These are phyloP conservation scores for Aspergillus bombycis DNA, from an alignment of 2,329 filamentous ascomycete genomes.

Conservation along the genomic window DNA sequence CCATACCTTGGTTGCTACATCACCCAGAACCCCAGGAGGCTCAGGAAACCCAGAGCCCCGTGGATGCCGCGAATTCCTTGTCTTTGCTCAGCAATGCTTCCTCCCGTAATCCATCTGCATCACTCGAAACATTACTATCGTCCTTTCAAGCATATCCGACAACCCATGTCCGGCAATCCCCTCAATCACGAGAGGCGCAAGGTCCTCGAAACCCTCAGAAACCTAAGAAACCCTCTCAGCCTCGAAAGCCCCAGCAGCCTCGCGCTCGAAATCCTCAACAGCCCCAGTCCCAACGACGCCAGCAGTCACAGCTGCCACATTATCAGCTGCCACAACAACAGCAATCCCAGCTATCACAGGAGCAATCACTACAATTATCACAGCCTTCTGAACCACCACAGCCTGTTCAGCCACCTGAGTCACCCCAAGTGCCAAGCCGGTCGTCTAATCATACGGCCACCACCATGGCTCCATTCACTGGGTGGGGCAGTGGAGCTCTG, in stretches of 20 bases:
- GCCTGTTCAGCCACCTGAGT: not conserved
- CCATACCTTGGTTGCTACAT: not conserved
- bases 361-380: not conserved
- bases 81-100: not conserved
- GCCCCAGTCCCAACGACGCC: not conserved
- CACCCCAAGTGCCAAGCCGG: not conserved
- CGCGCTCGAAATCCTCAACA: not conserved
- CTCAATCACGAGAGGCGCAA: not conserved
- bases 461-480: not conserved
- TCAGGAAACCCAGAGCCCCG: not conserved
- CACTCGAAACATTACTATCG: not conserved
- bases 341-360: no score
- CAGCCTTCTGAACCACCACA: not conserved
- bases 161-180: not conserved
- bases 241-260: no score
- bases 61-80: not conserved
- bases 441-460: not conserved
- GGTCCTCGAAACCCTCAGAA: not conserved
- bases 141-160: not conserved
- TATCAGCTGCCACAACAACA: no score
- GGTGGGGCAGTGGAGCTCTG: not conserved
- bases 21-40: not conserved
- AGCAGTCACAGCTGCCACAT: not conserved
- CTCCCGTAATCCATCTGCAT: not conserved
- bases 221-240: no score